These are phyloP conservation scores for Pseudogymnoascus sp. DNA, from an alignment of 2,329 filamentous ascomycete species.

Conservation along the genomic window DNA sequence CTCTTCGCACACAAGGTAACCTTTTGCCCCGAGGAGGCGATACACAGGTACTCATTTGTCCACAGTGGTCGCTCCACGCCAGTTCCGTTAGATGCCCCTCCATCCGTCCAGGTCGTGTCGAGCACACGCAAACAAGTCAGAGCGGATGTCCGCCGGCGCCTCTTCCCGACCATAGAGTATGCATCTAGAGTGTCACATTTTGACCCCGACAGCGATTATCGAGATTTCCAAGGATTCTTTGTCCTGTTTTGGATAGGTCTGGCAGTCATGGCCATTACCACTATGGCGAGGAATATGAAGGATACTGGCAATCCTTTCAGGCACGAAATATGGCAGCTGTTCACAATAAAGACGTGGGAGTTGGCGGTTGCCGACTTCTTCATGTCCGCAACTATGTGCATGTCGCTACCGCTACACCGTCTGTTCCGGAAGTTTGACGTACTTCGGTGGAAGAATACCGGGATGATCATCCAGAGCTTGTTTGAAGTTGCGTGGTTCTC, in stretches of 20 bases:
- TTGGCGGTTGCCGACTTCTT: conserved; percentile 71
- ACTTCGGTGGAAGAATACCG: conserved; percentile 65
- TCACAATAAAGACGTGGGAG: conserved; percentile 83
- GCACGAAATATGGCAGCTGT: conserved; percentile 78
- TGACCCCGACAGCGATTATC: conserved; percentile 82
- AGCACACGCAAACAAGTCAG: conserved; percentile 75
- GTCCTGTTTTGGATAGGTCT: conserved; percentile 96
- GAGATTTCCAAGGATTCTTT: conserved; percentile 95
- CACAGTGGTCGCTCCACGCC: conserved; percentile 73
- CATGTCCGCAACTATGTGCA: conserved; percentile 70
- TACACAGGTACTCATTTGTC: conserved; percentile 13
- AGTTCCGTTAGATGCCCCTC: conserved; percentile 81
- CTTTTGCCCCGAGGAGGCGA: background rate
- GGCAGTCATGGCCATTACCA: conserved; percentile 92
- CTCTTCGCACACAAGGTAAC: conserved; percentile 26
- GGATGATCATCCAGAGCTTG: conserved; percentile 74
- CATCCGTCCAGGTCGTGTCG: conserved; percentile 78
- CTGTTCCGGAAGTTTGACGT: conserved; percentile 48
- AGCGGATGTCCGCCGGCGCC: conserved; percentile 67
- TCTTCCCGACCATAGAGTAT: conserved; percentile 92
- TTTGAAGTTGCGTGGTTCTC: conserved; percentile 72
- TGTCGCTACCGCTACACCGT: conserved; percentile 66
- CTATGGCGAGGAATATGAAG: conserved; percentile 85
- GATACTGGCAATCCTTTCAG: conserved; percentile 83
- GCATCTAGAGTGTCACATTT: conserved; percentile 88